Conservation (phyloP, 768 basidiomycete species). For the Termitomyces sp. region DNA sequence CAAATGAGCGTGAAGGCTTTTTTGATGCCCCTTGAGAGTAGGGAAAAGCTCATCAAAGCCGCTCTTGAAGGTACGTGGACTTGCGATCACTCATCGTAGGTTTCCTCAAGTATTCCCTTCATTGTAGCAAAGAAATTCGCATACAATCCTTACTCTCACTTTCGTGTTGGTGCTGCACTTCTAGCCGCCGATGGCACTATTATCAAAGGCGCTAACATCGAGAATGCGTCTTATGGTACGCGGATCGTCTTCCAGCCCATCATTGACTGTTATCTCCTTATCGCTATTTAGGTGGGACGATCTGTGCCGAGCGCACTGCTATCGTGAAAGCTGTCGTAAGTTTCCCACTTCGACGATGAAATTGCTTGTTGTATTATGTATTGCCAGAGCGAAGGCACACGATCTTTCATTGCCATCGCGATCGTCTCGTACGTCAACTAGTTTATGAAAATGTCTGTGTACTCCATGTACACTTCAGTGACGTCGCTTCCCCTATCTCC, state of each 20-base stretch:
- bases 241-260: not conserved
- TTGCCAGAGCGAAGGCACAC: constrained; percentile 73
- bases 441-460: not conserved
- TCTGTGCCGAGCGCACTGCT: constrained; percentile 94
- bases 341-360: constrained; percentile 4
- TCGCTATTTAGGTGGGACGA: constrained; percentile 63
- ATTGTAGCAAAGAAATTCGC: constrained; percentile 61
- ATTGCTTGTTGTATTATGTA: not conserved
- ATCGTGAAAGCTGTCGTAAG: constrained; percentile 91
- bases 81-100: not conserved
- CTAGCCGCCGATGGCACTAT: constrained; percentile 66
- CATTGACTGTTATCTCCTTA: not conserved
- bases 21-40: constrained; percentile 38
- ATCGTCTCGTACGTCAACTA: constrained; percentile 62
- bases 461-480: constrained; percentile 37
- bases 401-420: constrained; percentile 70
- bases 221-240: constrained; percentile 89
- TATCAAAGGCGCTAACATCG: constrained; percentile 87
- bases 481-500: constrained; percentile 63
- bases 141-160: constrained; percentile 87
- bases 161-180: constrained; percentile 89
- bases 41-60: constrained; percentile 48
- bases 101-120: not conserved
- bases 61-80: constrained; percentile 52
- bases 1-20: constrained; percentile 24